Evolutionary conservation across 495 filamentous ascomycete genomes (phyloP), one percentile per base, ranked within the genome.

Genomic region (Penicillium robsamsonii): DNA sequence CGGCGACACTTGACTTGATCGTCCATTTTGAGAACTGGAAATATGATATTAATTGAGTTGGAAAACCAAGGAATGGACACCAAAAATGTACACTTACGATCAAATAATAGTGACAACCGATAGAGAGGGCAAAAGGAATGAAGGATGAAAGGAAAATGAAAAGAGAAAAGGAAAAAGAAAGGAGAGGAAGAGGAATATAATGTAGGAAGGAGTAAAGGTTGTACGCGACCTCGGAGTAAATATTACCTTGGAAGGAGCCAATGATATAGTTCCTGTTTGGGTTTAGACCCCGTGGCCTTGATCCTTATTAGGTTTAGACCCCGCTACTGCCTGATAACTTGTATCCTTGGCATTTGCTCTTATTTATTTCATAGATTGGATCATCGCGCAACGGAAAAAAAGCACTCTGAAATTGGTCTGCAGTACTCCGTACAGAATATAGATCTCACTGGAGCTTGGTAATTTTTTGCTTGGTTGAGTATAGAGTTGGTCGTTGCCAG

Each of bases 271-370:
- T 27, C 45, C 38, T 11, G 12, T 31, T 52, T 33, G 4, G 50
- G 50, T 31, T 52, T 52, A 52, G 50, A 52, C 17, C 30, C 50
- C 50, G 50, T 15, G 11, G 37, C 0, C 33, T 17, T 51, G 24
- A 20, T 52, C n/a, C 24, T 15, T 11, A 12, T 31, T 47, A 30
- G 45, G 45, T 5, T 47, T 47, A 47, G 45, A 47, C 4, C 38
- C 50, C 50, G n/a, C 37, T 37, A 15, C 29, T 27, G 0, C 31
- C 15, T 29, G 20, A 8, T 37, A 37, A 35, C 4, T 5, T 35
- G 25, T 27, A 27, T 27, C 4, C 6, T 27, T 27, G 2, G 13
- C 12, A 22, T 22, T 45, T 12, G 22, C 11, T 35, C 33, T 15
- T 35, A 35, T 35, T 5, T 35, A 15, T 31, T 6, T 35, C 15